Evolutionary conservation across 1,284 basidiomycete species (phyloP).

Genomic region (Cutaneotrichosporon curvatum): DNA sequence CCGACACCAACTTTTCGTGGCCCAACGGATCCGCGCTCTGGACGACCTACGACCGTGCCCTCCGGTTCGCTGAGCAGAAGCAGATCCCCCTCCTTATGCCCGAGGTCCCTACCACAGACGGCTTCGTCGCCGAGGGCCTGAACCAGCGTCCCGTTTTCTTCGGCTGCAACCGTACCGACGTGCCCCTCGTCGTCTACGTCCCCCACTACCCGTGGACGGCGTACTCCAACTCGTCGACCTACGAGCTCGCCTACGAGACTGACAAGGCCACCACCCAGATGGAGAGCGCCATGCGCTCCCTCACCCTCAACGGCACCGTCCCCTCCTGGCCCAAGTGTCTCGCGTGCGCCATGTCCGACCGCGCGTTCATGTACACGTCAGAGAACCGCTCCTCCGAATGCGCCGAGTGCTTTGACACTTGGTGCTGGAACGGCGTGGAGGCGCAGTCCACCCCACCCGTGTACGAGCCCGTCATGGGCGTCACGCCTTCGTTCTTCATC

Average conservation of each 20-base stretch:
- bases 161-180: conserved; percentile 43
- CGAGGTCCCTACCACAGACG: conserved; percentile 46
- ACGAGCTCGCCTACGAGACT: conserved; percentile 45
- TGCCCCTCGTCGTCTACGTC: conserved; percentile 47
- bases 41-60: conserved; percentile 34
- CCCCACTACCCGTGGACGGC: conserved; percentile 49
- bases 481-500: conserved; percentile 25
- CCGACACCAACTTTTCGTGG: conserved; percentile 50
- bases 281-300: conserved; percentile 29
- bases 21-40: conserved; percentile 50
- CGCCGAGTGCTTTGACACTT: conserved; percentile 41
- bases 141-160: conserved; percentile 50
- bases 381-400: conserved; percentile 36
- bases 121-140: conserved; percentile 51
- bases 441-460: conserved; percentile 17
- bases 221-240: conserved; percentile 44
- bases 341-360: conserved; percentile 47
- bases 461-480: conserved; percentile 21
- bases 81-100: conserved; percentile 44
- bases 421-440: conserved; percentile 42
- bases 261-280: conserved; percentile 33
- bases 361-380: conserved; percentile 34
- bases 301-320: conserved; percentile 41
- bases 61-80: conserved; percentile 22
- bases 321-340: conserved; percentile 44